Evolutionary conservation across 1,284 basidiomycete species (phyloP).

Genomic region (Cutaneotrichosporon cavernicola): DNA sequence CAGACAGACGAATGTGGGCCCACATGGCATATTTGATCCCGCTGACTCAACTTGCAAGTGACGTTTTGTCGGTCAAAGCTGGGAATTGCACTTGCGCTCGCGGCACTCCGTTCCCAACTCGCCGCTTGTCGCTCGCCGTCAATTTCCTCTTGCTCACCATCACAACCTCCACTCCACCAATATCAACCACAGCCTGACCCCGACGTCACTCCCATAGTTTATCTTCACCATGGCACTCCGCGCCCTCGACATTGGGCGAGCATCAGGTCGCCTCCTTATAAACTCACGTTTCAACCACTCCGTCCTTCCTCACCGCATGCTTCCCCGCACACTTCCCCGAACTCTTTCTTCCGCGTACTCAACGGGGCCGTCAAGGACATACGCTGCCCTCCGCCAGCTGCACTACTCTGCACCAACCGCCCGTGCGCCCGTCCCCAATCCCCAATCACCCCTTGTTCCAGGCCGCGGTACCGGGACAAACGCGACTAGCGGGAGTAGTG

Average conservation of each 20-base stretch:
- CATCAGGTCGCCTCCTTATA: neutral
- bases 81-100: neutral
- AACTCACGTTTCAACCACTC: neutral
- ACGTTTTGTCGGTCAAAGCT: neutral
- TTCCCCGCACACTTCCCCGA: neutral
- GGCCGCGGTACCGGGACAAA: neutral
- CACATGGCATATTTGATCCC: slow-evolving; percentile 7
- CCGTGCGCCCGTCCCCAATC: slow-evolving; percentile 15
- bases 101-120: neutral
- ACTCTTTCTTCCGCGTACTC: neutral
- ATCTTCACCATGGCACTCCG: slow-evolving; percentile 14
- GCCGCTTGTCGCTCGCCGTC: neutral
- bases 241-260: slow-evolving; percentile 3
- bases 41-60: neutral
- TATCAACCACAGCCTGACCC: neutral
- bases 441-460: slow-evolving; percentile 23
- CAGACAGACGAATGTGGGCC: neutral
- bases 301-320: neutral
- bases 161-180: neutral
- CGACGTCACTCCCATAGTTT: neutral
- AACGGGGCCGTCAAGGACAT: slow-evolving; percentile 2
- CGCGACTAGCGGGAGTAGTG: neutral
- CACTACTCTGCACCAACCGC: slow-evolving; percentile 3
- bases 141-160: neutral
- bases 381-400: slow-evolving; percentile 3